Conservation (phyloP, 2,329 filamentous ascomycete species). For the Fusarium graminum region DNA sequence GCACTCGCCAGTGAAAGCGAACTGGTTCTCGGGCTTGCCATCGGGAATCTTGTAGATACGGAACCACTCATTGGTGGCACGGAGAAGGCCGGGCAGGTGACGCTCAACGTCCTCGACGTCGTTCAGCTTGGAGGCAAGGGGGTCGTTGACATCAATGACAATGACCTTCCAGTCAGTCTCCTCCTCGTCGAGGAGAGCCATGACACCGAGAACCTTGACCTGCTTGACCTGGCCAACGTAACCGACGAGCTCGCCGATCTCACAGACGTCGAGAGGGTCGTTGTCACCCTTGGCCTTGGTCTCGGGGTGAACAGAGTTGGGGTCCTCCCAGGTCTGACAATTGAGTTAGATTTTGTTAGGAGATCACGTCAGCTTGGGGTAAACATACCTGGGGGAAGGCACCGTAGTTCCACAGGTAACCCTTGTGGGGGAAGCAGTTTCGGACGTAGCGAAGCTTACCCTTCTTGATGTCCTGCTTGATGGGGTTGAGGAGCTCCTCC, state of each 20-base stretch:
- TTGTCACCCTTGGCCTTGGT: conserved; percentile 99
- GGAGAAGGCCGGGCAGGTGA: conserved; percentile 94
- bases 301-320: conserved; percentile 94
- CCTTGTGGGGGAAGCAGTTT: conserved; percentile 99
- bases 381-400: conserved; percentile 90
- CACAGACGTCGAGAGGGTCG: conserved; percentile 98
- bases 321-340: conserved; percentile 96
- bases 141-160: conserved; percentile 98
- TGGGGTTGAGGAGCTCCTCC: conserved; percentile 97
- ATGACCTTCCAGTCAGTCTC: conserved; percentile 99
- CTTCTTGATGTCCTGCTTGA: conserved; percentile 99
- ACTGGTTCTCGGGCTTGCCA: conserved; percentile 99
- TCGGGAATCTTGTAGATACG: conserved; percentile 99
- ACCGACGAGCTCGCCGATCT: conserved; percentile 98
- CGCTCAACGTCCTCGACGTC: conserved; percentile 99
- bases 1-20: conserved; percentile 99
- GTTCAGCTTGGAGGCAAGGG: conserved; percentile 94
- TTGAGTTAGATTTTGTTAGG: conserved; percentile 23
- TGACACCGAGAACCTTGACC: conserved; percentile 99
- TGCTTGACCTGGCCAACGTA: conserved; percentile 98
- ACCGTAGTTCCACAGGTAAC: conserved; percentile 99
- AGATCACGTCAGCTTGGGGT: conserved; percentile 16
- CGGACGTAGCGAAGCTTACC: conserved; percentile 99
- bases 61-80: conserved; percentile 99
- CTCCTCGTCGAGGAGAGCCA: conserved; percentile 98